These are phyloP conservation scores for Helianthus annuus DNA, from an alignment of 129 eudicot species.

Conservation along the genomic window DNA sequence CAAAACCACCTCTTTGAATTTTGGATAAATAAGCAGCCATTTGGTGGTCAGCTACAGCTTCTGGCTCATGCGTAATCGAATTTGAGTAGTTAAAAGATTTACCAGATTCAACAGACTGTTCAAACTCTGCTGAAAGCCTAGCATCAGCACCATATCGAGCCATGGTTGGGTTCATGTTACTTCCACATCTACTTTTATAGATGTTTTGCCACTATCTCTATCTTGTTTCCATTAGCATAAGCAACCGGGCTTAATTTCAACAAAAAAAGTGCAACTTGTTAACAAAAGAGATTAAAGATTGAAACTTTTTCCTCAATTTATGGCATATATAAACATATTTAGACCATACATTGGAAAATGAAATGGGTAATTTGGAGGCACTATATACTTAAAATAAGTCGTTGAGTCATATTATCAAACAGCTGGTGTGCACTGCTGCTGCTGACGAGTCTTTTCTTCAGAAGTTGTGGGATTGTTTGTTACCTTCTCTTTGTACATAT, in stretches of 20 bases:
- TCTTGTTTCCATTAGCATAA: conserved; percentile 24
- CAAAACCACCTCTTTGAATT: conserved; percentile 72
- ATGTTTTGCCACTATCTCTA: too few species aligned
- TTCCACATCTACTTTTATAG: conserved; percentile 47
- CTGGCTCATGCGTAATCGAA: conserved; percentile 35
- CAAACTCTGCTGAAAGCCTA: conserved; percentile 54
- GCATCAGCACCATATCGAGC: conserved; percentile 68
- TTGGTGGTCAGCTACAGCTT: conserved; percentile 40
- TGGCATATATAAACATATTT: conserved; percentile 1
- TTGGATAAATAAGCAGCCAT: conserved; percentile 55
- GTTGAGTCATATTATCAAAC: too few species aligned
- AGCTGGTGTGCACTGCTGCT: not conserved
- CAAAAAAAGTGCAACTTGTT: too few species aligned
- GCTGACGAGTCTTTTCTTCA: not conserved
- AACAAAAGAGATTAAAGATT: conserved; percentile 1
- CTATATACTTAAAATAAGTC: not conserved
- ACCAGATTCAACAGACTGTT: conserved; percentile 62
- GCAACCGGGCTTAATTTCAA: not conserved
- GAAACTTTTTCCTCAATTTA: conserved; percentile 4
- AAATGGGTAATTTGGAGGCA: not conserved
- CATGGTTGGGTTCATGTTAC: conserved; percentile 35
- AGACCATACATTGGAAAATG: conserved; percentile 21
- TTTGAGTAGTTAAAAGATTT: conserved; percentile 58
- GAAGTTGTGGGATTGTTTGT: too few species aligned
- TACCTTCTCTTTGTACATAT: too few species aligned